A percentile compares a stretch with the other conserved stretches of the same genome.
phyloP scores from a whole-genome alignment of 371 early-diverging fungal species.

The Catenaria anguillulae region DNA sequence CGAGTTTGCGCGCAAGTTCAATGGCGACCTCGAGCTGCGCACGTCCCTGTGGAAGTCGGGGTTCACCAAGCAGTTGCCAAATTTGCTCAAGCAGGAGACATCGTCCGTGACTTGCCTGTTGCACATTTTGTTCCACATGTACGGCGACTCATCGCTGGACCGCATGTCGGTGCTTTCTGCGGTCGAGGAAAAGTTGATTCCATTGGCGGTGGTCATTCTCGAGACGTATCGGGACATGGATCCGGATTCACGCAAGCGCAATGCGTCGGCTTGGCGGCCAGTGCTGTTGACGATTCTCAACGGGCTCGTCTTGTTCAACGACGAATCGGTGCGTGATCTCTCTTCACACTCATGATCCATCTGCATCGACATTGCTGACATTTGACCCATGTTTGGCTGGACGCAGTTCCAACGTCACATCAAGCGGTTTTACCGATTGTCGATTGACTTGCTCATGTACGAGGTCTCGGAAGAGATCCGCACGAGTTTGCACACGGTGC shows the following conservation, averaged over 20 bases:
- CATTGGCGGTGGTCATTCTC: conserved; percentile 27
- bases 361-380: not conserved
- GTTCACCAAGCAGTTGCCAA: conserved; percentile 79
- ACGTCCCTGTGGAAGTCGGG: conserved; percentile 63
- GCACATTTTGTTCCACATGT: conserved; percentile 24
- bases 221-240: conserved; percentile 31
- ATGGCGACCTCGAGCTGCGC: conserved; percentile 58
- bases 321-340: conserved; percentile 12
- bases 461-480: conserved; percentile 5
- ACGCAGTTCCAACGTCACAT: conserved; percentile 4
- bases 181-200: conserved; percentile 27
- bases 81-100: conserved; percentile 62
- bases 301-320: conserved; percentile 27
- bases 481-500: not conserved
- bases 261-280: conserved; percentile 36
- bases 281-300: conserved; percentile 36
- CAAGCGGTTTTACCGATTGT: conserved; percentile 1
- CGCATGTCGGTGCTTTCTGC: conserved; percentile 13
- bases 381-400: not conserved
- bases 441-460: conserved; percentile 1
- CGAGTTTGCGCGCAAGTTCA: conserved; percentile 66
- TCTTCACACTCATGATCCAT: not conserved
- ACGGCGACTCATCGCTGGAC: conserved; percentile 19
- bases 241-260: conserved; percentile 29
- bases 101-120: conserved; percentile 24